Base-by-base conservation (phyloP, 139 green algal species). In the Pseudopediastrum boryanum region DNA sequence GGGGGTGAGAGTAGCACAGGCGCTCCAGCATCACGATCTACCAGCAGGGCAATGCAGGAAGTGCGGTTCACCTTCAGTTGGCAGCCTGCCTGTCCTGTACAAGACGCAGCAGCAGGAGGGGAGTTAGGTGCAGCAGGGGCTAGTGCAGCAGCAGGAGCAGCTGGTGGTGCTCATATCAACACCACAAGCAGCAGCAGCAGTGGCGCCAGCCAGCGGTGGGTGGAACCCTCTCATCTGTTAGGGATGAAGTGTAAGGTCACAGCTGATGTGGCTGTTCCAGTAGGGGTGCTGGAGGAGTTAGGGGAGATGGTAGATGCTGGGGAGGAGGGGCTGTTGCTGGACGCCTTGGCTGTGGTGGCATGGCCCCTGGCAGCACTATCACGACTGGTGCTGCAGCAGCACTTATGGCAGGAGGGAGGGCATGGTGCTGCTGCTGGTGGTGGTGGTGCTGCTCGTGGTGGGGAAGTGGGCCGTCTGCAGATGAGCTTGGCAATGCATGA, bases 291-390 rank as follows among this genome's bases (percentile, higher is more conserved):
- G 39, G 39, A 41, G n/a, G 71, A 78, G 54, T 39, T 78, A 12
- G 12, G 25, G 25, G 71, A 78, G 10, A 78, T 78, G 71, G 71
- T 29, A 29, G 33, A 33, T 19, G 35, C 36, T 5, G 38, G 56
- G 39, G 68, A 41, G n/a, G 56, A 44, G 33, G 71, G 69, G 23
- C 2, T 70, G 10, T n/a, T 78, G 71, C 71, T 78, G 12, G 71
- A 78, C 69, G 54, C 52, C 7, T 29, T 78, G 23, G 8, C 38
- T 3, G 12, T 69, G 16, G 2, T 56, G 25, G 71, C 38, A 27
- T 78, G 71, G 71, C 71, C 71, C 4, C 54, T 78, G 3, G 38
- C 71, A 56, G 71, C 6, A n/a, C n/a, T n/a, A n/a, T n/a, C n/a
- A n/a, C n/a, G n/a, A n/a, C n/a, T n/a, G n/a, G n/a, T 19, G 12